These are phyloP conservation scores for Tricholoma bakamatsutake DNA, from an alignment of 768 basidiomycete genomes.

Conservation along the genomic window DNA sequence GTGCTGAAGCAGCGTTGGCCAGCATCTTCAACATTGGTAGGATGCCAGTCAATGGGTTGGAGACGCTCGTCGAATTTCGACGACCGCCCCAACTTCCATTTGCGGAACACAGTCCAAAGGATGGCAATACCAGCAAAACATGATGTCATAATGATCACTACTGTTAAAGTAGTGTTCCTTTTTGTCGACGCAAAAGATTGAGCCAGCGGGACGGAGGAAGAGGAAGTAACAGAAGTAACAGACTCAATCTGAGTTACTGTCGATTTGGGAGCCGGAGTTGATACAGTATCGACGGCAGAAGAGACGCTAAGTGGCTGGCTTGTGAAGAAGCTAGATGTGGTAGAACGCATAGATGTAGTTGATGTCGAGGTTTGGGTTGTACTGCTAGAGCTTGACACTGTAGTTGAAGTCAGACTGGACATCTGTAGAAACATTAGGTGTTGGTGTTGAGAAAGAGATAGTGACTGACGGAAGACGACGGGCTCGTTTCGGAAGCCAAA, in stretches of 20 bases:
- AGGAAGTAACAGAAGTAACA: constrained; percentile 23
- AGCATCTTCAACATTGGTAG: constrained; percentile 46
- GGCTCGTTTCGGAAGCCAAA: constrained; percentile 7
- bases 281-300: constrained; percentile 9
- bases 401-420: constrained; percentile 2
- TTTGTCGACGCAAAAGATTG: constrained; percentile 22
- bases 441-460: background rate
- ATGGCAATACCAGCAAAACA: constrained; percentile 63
- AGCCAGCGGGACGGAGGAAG: constrained; percentile 22
- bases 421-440: constrained; percentile 1
- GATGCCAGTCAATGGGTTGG: constrained; percentile 86
- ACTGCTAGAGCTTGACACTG: constrained; percentile 1
- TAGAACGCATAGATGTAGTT: background rate
- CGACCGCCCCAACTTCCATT: constrained; percentile 85
- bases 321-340: constrained; percentile 10
- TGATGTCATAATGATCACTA: constrained; percentile 65
- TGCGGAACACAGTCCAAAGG: constrained; percentile 87
- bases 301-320: constrained; percentile 19
- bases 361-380: constrained; percentile 2
- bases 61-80: constrained; percentile 78
- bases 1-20: constrained; percentile 51
- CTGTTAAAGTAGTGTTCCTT: constrained; percentile 45
- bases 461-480: constrained; percentile 8
- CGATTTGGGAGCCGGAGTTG: constrained; percentile 12
- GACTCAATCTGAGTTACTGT: constrained; percentile 25